A percentile compares a stretch with the other conserved stretches of the same genome.
Conservation (phyloP, 129 eudicot genomes). For the Centella asiatica region DNA sequence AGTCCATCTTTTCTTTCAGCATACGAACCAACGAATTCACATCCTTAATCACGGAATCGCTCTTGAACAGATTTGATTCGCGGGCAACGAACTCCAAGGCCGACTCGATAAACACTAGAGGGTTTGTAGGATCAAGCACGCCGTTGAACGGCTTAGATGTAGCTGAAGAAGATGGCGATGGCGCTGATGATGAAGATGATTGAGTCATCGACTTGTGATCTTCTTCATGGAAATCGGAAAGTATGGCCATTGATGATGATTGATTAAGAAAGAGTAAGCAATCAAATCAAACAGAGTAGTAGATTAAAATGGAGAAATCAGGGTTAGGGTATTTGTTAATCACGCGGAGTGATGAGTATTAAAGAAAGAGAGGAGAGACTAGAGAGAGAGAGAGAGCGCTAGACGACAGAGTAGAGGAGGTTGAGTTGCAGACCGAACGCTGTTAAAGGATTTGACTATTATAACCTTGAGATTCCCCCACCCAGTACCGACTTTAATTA, state of each 20-base stretch:
- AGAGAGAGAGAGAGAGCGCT: no score
- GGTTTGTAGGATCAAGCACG: constrained; percentile 54
- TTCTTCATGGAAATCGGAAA: constrained; percentile 61
- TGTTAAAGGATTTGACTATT: no score
- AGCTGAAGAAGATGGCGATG: not conserved
- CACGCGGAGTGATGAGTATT: no score
- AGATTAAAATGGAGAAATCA: no score
- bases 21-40: constrained; percentile 43
- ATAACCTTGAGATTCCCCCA: no score
- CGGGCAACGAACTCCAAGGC: constrained; percentile 57
- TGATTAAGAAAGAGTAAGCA: no score
- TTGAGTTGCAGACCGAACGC: no score
- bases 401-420: no score
- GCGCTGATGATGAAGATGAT: no score
- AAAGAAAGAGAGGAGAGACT: no score
- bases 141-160: constrained; percentile 48
- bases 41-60: constrained; percentile 44
- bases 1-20: constrained; percentile 41
- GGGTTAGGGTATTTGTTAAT: constrained; percentile 13
- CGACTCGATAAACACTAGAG: constrained; percentile 50
- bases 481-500: no score
- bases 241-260: constrained; percentile 52
- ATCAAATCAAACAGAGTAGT: no score
- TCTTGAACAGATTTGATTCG: constrained; percentile 57
- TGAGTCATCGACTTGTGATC: constrained; percentile 30